Percentiles rank a stretch among this genome's conserved stretches.
Conservation (phyloP, 306 rosid species). For the Medicago ruthenica region DNA sequence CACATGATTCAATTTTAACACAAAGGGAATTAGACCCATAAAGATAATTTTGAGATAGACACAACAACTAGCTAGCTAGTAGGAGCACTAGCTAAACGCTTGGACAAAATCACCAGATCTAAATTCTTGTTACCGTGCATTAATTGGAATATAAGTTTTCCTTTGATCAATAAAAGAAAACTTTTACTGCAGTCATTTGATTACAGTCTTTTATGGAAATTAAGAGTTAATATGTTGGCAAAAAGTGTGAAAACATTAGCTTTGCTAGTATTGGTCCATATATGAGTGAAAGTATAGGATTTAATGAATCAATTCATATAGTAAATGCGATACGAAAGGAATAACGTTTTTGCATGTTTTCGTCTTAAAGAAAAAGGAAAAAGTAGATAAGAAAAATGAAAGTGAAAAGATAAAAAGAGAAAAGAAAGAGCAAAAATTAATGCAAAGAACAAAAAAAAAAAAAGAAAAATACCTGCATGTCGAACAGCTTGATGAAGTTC, state of each 20-base stretch:
- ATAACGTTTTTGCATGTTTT: constrained; percentile 28
- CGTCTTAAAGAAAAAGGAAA: neutral
- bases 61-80: constrained; percentile 20
- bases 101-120: constrained; percentile 31
- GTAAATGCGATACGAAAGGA: neutral
- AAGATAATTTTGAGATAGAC: constrained; percentile 15
- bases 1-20: constrained; percentile 19
- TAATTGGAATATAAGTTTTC: neutral
- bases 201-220: no score
- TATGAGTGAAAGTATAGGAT: no score
- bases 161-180: constrained; percentile 21
- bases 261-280: no score
- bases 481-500: constrained; percentile 94
- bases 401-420: neutral
- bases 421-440: neutral
- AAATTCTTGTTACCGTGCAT: neutral
- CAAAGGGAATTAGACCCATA: constrained; percentile 34
- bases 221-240: no score
- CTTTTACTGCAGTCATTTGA: constrained; percentile 4
- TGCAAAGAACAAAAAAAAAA: neutral
- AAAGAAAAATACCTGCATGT: constrained; percentile 74
- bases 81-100: constrained; percentile 24
- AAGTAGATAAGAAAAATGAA: no score
- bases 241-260: constrained; percentile 16
- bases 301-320: constrained; percentile 7